These are phyloP conservation scores for Juglanconis juglandina DNA, from an alignment of 2,329 filamentous ascomycete genomes.

Conservation along the genomic window DNA sequence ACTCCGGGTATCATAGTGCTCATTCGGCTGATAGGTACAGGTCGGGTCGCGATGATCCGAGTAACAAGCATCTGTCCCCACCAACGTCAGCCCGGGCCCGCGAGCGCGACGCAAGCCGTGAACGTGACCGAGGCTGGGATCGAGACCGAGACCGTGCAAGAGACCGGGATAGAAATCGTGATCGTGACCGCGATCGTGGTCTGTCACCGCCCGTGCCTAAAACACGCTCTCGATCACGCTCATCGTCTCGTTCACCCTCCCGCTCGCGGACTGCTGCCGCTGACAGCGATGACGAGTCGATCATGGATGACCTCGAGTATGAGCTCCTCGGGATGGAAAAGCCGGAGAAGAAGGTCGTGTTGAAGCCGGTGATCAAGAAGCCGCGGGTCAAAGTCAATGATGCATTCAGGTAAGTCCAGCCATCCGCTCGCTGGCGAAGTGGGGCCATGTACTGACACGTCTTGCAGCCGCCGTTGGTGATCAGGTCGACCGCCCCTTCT, in stretches of 20 bases:
- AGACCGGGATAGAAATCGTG: neutral
- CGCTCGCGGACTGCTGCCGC: constrained; percentile 5
- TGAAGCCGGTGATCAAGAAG: constrained; percentile 6
- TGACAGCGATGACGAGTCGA: constrained; percentile 14
- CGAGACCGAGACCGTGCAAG: neutral
- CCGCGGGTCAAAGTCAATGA: constrained; percentile 13
- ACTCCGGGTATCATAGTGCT: constrained; percentile 16
- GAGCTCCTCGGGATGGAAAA: constrained; percentile 17
- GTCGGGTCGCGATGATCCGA: constrained; percentile 2
- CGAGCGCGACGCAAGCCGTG: constrained; percentile 4
- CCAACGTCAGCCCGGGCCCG: constrained; percentile 1
- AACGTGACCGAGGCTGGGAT: neutral
- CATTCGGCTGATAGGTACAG: constrained; percentile 9
- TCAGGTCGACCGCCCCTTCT: neutral
- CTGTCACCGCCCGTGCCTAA: neutral
- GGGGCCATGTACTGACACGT: neutral
- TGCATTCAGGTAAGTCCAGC: constrained; percentile 15
- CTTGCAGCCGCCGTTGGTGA: constrained; percentile 11
- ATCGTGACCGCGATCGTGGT: neutral
- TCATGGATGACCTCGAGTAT: constrained; percentile 18
- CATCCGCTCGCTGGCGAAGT: neutral
- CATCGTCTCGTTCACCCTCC: neutral
- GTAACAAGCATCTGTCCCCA: constrained; percentile 10
- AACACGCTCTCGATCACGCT: neutral
- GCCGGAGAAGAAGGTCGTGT: constrained; percentile 9